Evolutionary conservation across 2,329 filamentous ascomycete genomes (phyloP), one percentile per base, ranked within the genome.

Genomic region (Exophiala sp.): DNA sequence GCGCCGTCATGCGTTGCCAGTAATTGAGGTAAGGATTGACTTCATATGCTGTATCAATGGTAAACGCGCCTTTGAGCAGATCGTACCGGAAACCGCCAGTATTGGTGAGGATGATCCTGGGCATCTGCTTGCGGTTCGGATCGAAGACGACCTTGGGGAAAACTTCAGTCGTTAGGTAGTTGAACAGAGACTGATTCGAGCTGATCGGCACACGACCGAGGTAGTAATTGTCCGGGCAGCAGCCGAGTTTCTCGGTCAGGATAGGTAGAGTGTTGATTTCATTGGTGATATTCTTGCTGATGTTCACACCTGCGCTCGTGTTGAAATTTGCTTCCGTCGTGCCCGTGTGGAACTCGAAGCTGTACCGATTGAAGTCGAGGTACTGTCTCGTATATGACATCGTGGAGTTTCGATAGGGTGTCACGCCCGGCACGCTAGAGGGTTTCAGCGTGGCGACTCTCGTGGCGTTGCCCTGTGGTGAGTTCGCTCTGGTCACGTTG

Each of bases 331-430:
- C 36, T 36, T 69, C 63, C 43, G 78, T 75, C 42, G 75, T 77
- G 38, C 74, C 75, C n/a, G 82, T 77, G 64, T 87, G 84, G 63
- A 83, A 86, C 54, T 79, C 75, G 62, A 87, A 86, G 0, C 82
- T 84, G n/a, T 76, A 71, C 4, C 82, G 77, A 66, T 87, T 87
- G 79, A 83, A 87, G 69, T 88, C 85, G 8, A 88, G 74, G 63
- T 86, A 87, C 20, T 84, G 77, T 6, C 84, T 78, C 3, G 79
- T 78, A 63, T 80, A 85, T 7, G 52, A 58, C 35, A 68, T 72
- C 39, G 70, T 70, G 5, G 75, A 68, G 1, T 67, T 71, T 8
- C 69, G 69, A 47, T 66, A 71, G 11, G 57, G 53, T 3, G 65
- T 58, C 1, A 59, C 52, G 24, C 60, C 46, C 16, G 54, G 49